These are phyloP conservation scores for Orbilia javanica DNA, from an alignment of 2,329 filamentous ascomycete genomes.

Conservation along the genomic window DNA sequence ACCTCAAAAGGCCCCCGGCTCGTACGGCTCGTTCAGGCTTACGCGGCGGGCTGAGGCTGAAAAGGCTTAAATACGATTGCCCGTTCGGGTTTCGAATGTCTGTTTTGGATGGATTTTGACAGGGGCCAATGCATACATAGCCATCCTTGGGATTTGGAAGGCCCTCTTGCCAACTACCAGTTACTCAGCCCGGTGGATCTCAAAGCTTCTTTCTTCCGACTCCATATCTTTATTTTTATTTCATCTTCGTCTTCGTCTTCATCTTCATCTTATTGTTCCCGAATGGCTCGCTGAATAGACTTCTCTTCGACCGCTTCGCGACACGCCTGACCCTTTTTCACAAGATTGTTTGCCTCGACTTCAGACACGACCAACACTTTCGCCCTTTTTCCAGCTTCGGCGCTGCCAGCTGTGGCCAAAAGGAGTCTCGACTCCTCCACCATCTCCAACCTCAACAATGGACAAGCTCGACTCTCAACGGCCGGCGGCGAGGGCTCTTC, in stretches of 20 bases:
- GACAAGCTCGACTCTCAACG: conserved; percentile 53
- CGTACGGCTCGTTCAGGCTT: conserved; percentile 9
- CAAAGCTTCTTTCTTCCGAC: conserved; percentile 1
- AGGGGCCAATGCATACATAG: conserved; percentile 26
- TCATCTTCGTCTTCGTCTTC: background rate
- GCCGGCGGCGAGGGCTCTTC: conserved; percentile 49
- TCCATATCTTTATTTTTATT: background rate
- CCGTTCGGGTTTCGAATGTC: conserved; percentile 16
- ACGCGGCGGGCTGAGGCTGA: conserved; percentile 28
- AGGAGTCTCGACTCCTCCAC: conserved; percentile 27
- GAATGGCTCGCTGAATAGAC: conserved; percentile 18
- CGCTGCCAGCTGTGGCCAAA: conserved; percentile 35
- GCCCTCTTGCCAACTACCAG: background rate
- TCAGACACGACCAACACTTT: conserved; percentile 44
- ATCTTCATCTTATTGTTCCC: background rate
- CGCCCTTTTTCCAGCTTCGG: conserved; percentile 28
- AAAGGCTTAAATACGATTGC: conserved; percentile 20
- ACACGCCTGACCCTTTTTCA: background rate
- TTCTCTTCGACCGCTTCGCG: background rate
- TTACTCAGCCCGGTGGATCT: conserved; percentile 6
- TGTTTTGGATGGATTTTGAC: conserved; percentile 27
- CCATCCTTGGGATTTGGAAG: conserved; percentile 15
- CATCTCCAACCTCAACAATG: conserved; percentile 22
- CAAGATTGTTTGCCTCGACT: conserved; percentile 16
- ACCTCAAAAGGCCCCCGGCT: background rate